Base-by-base conservation (phyloP, 1,284 basidiomycete species). In the Volvariella volvacea region DNA sequence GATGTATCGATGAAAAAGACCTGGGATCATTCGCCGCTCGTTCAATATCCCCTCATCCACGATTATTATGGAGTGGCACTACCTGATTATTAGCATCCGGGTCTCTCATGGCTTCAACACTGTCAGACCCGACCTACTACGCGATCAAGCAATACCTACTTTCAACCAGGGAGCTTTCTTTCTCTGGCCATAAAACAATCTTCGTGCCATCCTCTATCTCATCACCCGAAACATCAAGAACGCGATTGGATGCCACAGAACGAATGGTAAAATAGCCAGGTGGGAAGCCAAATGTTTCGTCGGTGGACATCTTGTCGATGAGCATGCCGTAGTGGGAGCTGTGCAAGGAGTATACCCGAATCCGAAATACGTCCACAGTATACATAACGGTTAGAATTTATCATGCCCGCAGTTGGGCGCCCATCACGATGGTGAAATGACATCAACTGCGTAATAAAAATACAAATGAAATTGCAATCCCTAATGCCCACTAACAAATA, bases 1-100 rank as follows among this genome's bases (percentile, higher is more conserved):
- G 76, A 73, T 3, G 75, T 73, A 59, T 90, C 88, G 42, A 89
- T 75, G 65, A 85, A 90, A 63, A 88, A 89, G 16, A 90, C 81
- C 84, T 63, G 43, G 16, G 8, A 41, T n/a, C 15, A 32, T 43
- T 33, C 22, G 36, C 32, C 30, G 39, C 2, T 38, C 6, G n/a
- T n/a, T n/a, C n/a, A n/a, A n/a, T n/a, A n/a, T n/a, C n/a, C n/a
- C n/a, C n/a, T n/a, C n/a, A n/a, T n/a, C n/a, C n/a, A n/a, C n/a
- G n/a, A n/a, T n/a, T n/a, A n/a, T n/a, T n/a, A n/a, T n/a, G n/a
- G n/a, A n/a, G n/a, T n/a, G n/a, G n/a, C n/a, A n/a, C 30, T 32
- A 78, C 86, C 70, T 90, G 87, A 53, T 90, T 89, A 50, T 86
- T 79, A 7, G 80, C 70, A 30, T 75, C 72, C 0, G 82, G 81